Base-by-base conservation (phyloP, 2,329 filamentous ascomycete species). In the Mariannaea elegans region DNA sequence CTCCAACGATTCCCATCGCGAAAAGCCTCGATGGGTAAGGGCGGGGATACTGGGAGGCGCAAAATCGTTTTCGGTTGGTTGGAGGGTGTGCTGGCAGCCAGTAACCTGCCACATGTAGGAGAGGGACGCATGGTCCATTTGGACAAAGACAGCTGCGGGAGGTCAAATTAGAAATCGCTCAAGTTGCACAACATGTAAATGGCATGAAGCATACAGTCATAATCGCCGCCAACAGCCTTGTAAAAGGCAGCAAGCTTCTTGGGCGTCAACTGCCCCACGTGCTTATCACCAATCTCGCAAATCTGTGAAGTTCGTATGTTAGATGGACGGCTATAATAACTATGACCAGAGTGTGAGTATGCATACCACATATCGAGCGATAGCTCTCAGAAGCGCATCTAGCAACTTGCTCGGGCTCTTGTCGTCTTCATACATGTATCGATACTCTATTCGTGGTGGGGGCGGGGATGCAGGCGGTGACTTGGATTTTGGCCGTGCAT, bases 1-100 rank as follows among this genome's bases (percentile, higher is more conserved):
- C 78, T 98, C 93, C 55, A 98, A 91, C 0, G 92, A 93, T 79
- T 97, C 90, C 94, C 94, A 99, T 74, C 92, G 89, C 41, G 94
- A 91, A 75, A 97, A 99, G 38, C 95, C 95, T 71, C 87, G 86
- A 0, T 85, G 82, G 32, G 94, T 96, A 56, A 99, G 80, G 13
- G 93, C 92, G 0, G 95, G 95, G 39, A 97, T 85, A 0, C 85
- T 88, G 0, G 94, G 95, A 1, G 88, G 81, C 3, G 84, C 85
- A 73, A 91, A 97, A 63, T 92, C 86, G 68, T 89, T 84, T 36
- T 87, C 85, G 46, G 87, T 86, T 1, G 92, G 92, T 67, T 96
- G 91, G 24, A 98, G 83, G 48, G 88, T 89, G 77, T 98, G 94
- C 69, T 93, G 91, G 74, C 94, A 97, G 67, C 94, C 95, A 50